phyloP scores from a whole-genome alignment of 805 yeast species.

The Limtongia smithiae region DNA sequence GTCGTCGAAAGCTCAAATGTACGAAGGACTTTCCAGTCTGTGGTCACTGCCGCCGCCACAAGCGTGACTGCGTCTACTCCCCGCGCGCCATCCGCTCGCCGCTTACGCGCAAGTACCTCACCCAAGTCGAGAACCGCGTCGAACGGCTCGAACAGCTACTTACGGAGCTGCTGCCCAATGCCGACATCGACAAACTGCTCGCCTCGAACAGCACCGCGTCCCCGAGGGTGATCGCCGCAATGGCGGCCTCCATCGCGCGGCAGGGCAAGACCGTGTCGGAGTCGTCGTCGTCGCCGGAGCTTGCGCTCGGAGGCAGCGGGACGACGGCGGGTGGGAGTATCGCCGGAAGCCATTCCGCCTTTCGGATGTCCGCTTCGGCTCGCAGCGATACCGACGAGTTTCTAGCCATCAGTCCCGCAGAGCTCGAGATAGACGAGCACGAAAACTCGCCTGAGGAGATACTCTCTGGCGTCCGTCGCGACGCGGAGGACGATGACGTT shows the following conservation, averaged over 20 bases:
- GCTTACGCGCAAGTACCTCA: slow-evolving; percentile 66
- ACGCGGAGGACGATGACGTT: slow-evolving; percentile 2
- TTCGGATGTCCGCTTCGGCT: slow-evolving; percentile 4
- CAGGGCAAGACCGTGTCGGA: slow-evolving; percentile 1
- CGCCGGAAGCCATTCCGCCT: no score
- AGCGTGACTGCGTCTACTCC: slow-evolving; percentile 73
- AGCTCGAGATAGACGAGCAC: not conserved
- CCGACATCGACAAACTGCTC: slow-evolving; percentile 44
- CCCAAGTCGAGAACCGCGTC: slow-evolving; percentile 64
- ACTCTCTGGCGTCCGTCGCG: slow-evolving; percentile 4
- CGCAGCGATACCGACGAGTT: slow-evolving; percentile 14
- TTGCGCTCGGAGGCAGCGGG: not conserved
- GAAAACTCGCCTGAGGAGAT: not conserved
- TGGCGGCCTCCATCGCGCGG: slow-evolving; percentile 8
- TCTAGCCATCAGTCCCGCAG: slow-evolving; percentile 3
- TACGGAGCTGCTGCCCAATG: slow-evolving; percentile 45
- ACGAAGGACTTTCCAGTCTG: slow-evolving; percentile 76
- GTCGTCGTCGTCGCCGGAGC: slow-evolving; percentile 18
- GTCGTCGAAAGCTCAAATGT: slow-evolving; percentile 74
- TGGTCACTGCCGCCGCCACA: slow-evolving; percentile 65
- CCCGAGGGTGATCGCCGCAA: slow-evolving; percentile 16
- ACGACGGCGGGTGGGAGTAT: no score
- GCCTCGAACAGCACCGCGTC: slow-evolving; percentile 20
- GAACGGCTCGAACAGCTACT: slow-evolving; percentile 47
- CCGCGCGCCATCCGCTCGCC: slow-evolving; percentile 79